Evolutionary conservation across 2,329 filamentous ascomycete species (phyloP), one percentile per base, ranked within the genome.

Genomic region (Talaromyces funiculosus): DNA sequence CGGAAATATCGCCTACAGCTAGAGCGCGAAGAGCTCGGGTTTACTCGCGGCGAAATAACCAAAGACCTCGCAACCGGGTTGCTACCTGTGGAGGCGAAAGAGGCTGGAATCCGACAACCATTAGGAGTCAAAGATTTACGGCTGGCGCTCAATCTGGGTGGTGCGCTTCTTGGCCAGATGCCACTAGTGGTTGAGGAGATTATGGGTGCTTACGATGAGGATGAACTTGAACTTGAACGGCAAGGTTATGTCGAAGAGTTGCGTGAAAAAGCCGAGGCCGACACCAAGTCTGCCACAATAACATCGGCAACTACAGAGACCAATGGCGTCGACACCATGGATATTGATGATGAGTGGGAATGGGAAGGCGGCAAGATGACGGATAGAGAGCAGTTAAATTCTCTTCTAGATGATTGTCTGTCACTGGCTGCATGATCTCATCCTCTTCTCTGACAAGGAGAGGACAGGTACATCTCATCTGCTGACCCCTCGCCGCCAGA

Each of bases 41-140:
- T 84, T 26, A 82, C 86, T 42, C 81, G 85, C n/a, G 91, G 92
- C 4, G 89, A 92, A 67, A 73, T 95, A 1, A 79, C 83, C 18
- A 83, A 90, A 65, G 90, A 92, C 61, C 87, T 89, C 62, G 74
- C 76, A 20, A 87, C 84, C 53, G 92, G 92, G 1, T 75, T 96
- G 29, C 77, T 97, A 5, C 93, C 92, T 0, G 78, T 92, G 37
- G 92, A 97, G 73, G 85, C 89, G 3, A 91, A 89, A 70, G 87
- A 88, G 57, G 87, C 89, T 16, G 84, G 84, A 59, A 85, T 88
- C 67, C 82, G 91, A 40, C 84, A 86, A 5, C 85, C 90, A 0
- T 75, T 97, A 1, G 86, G 86, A 14, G 88, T 93, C 77, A 85
- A 87, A 18, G 93, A 97, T 72, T 75, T 97, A 53, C 83, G 89